Base-by-base conservation (phyloP, 495 filamentous ascomycete genomes). In the Usnea hakonensis region DNA sequence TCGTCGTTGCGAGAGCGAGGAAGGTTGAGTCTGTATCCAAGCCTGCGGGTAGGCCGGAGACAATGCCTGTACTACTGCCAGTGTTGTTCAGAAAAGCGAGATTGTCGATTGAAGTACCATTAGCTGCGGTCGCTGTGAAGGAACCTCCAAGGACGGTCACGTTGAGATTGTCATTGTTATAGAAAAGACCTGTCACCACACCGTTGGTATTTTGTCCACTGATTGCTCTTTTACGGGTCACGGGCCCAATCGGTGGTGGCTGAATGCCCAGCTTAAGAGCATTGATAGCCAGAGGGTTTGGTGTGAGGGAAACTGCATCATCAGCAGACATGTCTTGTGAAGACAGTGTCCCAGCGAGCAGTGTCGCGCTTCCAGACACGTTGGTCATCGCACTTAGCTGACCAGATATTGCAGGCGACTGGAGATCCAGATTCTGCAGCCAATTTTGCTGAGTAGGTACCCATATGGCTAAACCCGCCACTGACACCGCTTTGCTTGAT, bases 361-460 rank as follows among this genome's bases (percentile, higher is more conserved):
- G 75, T 11, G 83, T 81, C 35, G 79, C 76, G 28, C 80, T 79
- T 30, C 76, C 79, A 28, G 90, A 83, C 14, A 87, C 73, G 43
- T 85, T 76, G 37, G 87, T 78, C 33, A 82, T 80, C 14, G 90
- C 80, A 5, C 85, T 87, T 40, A 99, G 77, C 44, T 86, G 70
- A 21, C 94, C 94, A 59, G 77, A 74, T 64, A 94, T 82, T 19
- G 81, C 75, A 61, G 88, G 82, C 54, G 83, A 78, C n/a, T 80
- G 74, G 44, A 84, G 71, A 52, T 90, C 76, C 44, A 97, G 76
- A 65, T 91, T 93, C 72, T 90, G 84, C 28, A 97, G 75, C 94
- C 94, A 99, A 69, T 95, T 90, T 44, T 84, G 82, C 55, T 79
- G 81, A 7, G 91, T 94, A 26, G 91, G 90, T n/a, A 97, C 87